Conservation (phyloP, 2,329 filamentous ascomycete genomes). For the Hymenoscyphus fraxineus region DNA sequence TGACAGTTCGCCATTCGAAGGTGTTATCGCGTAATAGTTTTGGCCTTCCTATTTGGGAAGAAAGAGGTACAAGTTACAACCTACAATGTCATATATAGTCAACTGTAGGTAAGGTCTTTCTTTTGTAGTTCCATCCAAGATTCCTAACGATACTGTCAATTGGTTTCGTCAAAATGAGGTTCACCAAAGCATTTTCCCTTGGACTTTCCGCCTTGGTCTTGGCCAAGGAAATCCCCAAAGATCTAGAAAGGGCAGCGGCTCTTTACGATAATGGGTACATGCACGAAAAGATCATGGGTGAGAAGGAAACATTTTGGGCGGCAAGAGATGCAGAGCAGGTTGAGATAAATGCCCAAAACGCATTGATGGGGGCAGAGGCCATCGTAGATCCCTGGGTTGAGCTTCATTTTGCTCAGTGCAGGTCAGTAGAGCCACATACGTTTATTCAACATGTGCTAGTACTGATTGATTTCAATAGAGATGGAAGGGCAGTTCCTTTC, state of each 20-base stretch:
- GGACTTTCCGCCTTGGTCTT: neutral
- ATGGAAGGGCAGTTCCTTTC: neutral
- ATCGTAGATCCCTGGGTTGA: neutral
- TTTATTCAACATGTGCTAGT: neutral
- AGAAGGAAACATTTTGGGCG: neutral
- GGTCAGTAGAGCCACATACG: neutral
- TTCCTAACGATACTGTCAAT: neutral
- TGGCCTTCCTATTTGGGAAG: neutral
- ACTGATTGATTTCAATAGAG: neutral
- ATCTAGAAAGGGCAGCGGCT: neutral
- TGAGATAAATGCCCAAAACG: neutral
- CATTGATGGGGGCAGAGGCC: neutral
- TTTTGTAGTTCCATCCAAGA: neutral
- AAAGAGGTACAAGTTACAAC: neutral
- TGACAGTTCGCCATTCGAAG: neutral
- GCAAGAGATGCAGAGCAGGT: neutral
- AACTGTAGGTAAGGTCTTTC: neutral
- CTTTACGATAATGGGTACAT: neutral
- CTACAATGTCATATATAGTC: neutral
- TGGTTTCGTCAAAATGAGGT: neutral
- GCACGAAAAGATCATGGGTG: neutral
- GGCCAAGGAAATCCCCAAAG: neutral
- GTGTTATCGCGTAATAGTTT: neutral
- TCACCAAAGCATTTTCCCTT: neutral
- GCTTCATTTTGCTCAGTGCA: conserved; percentile 1